Base-by-base conservation (phyloP, 2,329 filamentous ascomycete species). In the Diaporthe sp. region DNA sequence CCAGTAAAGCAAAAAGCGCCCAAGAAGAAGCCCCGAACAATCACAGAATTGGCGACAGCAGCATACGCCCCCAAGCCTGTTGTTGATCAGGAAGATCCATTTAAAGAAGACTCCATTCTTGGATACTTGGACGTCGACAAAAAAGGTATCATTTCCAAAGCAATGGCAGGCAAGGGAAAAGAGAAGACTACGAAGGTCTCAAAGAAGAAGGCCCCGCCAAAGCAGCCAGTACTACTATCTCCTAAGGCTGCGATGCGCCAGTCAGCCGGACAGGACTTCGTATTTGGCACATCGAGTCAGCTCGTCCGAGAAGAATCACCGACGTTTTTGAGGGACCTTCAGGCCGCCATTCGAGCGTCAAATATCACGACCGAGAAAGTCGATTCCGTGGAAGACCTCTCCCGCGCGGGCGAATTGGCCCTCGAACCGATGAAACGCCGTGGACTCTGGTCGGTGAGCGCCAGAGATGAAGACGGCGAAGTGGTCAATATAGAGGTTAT, bases 241-340 rank as follows among this genome's bases (percentile, higher is more conserved):
- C 95, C 95, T 0, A 86, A 85, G 64, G 89, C 92, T 33, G 95
- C 94, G 1, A 83, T 92, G 57, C 89, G 89, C 70, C 89, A 93
- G 77, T 89, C 93, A 19, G 87, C 89, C 4, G 86, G 89, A 1
- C 95, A 97, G 81, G 91, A 95, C 75, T 94, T 96, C 80, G 84
- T 97, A 0, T 97, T 97, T 83, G 95, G 95, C 1, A 97, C 95
- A 0, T 96, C 93, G 1, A 97, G 95, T 81, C 95, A 97, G 81
- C 84, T 97, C 33, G 93, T 92, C 19, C 85, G 89, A 72, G 93
- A 95, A 73, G 91, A 95, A 47, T 94, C 93, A 0, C 93, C 93
- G 0, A 89, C 89, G 0, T 88, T 92, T 33, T 82, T 94, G 22
- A 87, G 88, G 40, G 89, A 93, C 60, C 82, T 94, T 28, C 91